Conservation (phyloP, 2,329 filamentous ascomycete species). For the Cordyceps cicadae region DNA sequence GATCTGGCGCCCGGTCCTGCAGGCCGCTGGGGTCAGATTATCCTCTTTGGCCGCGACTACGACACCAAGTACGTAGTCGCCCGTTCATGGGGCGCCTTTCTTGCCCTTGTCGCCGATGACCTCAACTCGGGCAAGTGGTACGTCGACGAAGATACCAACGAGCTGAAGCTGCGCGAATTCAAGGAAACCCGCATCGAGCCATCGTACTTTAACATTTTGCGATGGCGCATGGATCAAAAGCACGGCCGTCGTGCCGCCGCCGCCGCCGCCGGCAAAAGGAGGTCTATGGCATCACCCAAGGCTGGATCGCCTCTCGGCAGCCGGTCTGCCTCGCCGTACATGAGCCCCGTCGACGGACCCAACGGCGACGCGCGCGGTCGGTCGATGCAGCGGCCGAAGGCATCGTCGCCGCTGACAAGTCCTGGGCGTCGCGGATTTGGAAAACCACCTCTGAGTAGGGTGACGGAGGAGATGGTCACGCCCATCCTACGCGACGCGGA, state of each 20-base stretch:
- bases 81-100: conserved; percentile 80
- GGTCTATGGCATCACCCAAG: conserved; percentile 39
- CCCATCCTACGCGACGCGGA: conserved; percentile 30
- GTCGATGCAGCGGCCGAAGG: conserved; percentile 60
- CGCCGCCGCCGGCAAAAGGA: conserved; percentile 37
- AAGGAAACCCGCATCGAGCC: conserved; percentile 84
- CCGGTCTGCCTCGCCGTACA: conserved; percentile 53
- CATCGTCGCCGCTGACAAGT: conserved; percentile 54
- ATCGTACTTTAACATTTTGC: conserved; percentile 84
- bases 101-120: conserved; percentile 84
- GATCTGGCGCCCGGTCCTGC: conserved; percentile 85
- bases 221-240: conserved; percentile 95
- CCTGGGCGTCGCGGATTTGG: conserved; percentile 58
- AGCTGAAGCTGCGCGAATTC: conserved; percentile 89
- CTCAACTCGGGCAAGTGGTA: conserved; percentile 81
- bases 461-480: conserved; percentile 57
- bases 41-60: conserved; percentile 94
- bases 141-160: conserved; percentile 84
- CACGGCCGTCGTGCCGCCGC: conserved; percentile 56
- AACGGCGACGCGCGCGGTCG: conserved; percentile 64
- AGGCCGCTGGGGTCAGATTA: conserved; percentile 92
- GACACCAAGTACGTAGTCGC: conserved; percentile 97
- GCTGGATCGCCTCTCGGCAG: conserved; percentile 38
- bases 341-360: conserved; percentile 54
- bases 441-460: conserved; percentile 63